A percentile compares a stretch with the other conserved stretches of the same genome.
Evolutionary conservation across 306 rosid species (phyloP).

Genomic region (Dalbergia cultrata): DNA sequence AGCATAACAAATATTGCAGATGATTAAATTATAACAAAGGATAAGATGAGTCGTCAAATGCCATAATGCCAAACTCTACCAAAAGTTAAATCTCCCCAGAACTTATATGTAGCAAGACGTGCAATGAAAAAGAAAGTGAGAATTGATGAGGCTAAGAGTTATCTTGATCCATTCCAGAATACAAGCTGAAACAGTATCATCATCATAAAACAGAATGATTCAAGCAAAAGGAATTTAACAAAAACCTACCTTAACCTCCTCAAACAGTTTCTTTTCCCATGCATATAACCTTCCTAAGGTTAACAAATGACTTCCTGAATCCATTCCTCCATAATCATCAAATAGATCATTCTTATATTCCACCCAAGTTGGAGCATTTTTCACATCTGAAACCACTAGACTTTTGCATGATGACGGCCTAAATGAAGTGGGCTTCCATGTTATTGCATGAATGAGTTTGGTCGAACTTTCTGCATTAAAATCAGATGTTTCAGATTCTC

Average conservation of each 20-base stretch:
- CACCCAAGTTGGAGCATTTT: slow-evolving; percentile 71
- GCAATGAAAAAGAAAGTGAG: slow-evolving; percentile 20
- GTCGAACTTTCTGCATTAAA: slow-evolving; percentile 85
- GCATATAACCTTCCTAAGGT: slow-evolving; percentile 90
- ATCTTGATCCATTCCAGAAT: slow-evolving; percentile 20
- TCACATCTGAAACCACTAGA: slow-evolving; percentile 71
- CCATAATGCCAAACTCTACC: not conserved
- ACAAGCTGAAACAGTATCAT: not conserved
- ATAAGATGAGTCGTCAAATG: not conserved
- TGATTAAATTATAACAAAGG: not conserved
- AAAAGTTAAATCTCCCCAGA: slow-evolving; percentile 18
- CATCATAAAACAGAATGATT: slow-evolving; percentile 25
- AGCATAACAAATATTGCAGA: not conserved
- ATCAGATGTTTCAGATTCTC: slow-evolving; percentile 47
- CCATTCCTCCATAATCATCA: slow-evolving; percentile 90
- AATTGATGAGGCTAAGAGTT: not conserved
- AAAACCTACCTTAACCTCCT: slow-evolving; percentile 86
- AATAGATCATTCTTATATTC: slow-evolving; percentile 84
- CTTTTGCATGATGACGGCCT: slow-evolving; percentile 88
- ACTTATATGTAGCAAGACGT: slow-evolving; percentile 23
- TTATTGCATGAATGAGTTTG: slow-evolving; percentile 78
- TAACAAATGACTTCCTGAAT: slow-evolving; percentile 89
- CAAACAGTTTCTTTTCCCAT: slow-evolving; percentile 97
- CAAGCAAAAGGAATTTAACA: not conserved
- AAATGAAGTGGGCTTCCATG: slow-evolving; percentile 78